These are phyloP conservation scores for Calonectria pauciramosa DNA, from an alignment of 2,329 filamentous ascomycete species.

Conservation along the genomic window DNA sequence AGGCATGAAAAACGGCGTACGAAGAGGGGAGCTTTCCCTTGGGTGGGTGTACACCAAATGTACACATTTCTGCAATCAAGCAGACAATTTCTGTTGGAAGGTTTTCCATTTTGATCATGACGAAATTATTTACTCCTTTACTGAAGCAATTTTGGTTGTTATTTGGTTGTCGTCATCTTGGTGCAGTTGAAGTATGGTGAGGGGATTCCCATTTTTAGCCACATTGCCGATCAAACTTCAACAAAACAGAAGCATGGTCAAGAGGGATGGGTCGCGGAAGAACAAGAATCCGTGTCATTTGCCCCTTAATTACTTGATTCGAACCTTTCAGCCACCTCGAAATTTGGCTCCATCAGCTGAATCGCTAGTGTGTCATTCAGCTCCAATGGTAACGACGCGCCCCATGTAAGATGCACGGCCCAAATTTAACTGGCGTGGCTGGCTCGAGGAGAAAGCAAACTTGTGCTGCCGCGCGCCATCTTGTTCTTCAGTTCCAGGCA, in stretches of 20 bases:
- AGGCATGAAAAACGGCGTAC: conserved; percentile 11
- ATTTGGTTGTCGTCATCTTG: neutral
- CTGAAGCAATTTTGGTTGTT: neutral
- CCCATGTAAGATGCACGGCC: neutral
- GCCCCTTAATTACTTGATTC: neutral
- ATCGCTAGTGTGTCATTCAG: neutral
- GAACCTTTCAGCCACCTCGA: neutral
- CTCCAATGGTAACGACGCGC: neutral
- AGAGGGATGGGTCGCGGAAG: neutral
- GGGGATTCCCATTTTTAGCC: too few relatives aligned
- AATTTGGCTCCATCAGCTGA: neutral
- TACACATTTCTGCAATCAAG: conserved; percentile 17
- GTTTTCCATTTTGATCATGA: conserved; percentile 8
- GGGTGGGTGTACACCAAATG: neutral
- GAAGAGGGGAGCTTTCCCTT: conserved; percentile 5
- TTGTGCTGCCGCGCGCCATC: neutral
- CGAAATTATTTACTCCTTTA: neutral
- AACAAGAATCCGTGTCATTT: neutral
- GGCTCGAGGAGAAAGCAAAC: neutral
- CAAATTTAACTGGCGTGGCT: neutral
- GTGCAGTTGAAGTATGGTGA: neutral
- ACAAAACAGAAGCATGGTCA: neutral
- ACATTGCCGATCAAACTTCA: neutral
- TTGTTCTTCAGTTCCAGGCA: neutral
- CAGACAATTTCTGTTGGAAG: conserved; percentile 15